A percentile compares a stretch with the other conserved stretches of the same genome.
These are phyloP conservation scores for Chlorella ohadii DNA, from an alignment of 139 green algal species.

Conservation along the genomic window DNA sequence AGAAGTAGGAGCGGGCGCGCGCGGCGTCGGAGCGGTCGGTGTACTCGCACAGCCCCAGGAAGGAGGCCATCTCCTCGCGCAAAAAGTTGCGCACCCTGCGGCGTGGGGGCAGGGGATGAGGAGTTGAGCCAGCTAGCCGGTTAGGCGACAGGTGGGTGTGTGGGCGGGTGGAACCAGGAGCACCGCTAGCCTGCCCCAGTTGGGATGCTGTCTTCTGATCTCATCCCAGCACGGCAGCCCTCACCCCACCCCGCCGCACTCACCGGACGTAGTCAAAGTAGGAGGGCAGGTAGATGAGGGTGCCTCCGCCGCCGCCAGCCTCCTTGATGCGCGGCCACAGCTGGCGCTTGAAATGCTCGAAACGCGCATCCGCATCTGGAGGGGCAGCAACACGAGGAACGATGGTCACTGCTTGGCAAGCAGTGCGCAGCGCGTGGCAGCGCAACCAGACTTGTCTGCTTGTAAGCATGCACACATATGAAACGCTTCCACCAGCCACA, in stretches of 20 bases:
- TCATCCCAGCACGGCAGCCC: no score
- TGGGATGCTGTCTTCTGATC: no score
- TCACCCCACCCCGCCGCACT: neutral
- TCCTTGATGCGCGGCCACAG: constrained; percentile 86
- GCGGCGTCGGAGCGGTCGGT: constrained; percentile 71
- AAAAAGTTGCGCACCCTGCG: constrained; percentile 50
- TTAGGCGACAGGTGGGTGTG: neutral
- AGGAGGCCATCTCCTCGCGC: constrained; percentile 58
- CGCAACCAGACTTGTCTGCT: no score
- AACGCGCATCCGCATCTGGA: constrained; percentile 70
- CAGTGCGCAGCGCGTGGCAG: no score
- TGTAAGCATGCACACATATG: no score
- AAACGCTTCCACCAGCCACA: no score
- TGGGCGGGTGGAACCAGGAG: neutral
- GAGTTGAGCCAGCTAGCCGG: no score
- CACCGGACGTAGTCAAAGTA: constrained; percentile 98
- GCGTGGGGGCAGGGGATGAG: no score
- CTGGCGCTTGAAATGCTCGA: constrained; percentile 84
- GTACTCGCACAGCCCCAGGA: constrained; percentile 86
- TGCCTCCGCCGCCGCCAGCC: constrained; percentile 40
- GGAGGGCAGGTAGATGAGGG: constrained; percentile 85
- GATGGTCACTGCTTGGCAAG: no score
- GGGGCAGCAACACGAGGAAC: no score
- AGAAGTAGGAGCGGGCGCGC: constrained; percentile 80
- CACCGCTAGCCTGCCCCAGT: no score